phyloP scores from a whole-genome alignment of 352 stramenopile genomes.

The Pythium folliculosum region DNA sequence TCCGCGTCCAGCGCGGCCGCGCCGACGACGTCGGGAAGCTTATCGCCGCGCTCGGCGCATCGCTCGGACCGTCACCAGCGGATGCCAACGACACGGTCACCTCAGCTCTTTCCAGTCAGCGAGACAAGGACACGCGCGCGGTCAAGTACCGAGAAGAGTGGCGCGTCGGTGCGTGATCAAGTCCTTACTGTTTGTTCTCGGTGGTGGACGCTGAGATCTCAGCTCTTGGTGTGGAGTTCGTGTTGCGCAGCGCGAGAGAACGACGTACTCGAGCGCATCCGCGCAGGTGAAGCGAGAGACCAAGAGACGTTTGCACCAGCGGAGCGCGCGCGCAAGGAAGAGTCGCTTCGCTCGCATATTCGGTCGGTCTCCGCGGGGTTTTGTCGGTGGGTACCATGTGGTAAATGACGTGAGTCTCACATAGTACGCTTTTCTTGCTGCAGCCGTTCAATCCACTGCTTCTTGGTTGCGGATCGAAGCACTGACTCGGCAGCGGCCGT shows the following conservation, averaged over 20 bases:
- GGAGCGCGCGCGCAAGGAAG: background rate
- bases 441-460: conserved; percentile 33
- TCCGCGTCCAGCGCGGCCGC: conserved; percentile 37
- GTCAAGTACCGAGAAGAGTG: conserved; percentile 43
- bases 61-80: background rate
- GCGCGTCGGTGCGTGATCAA: conserved; percentile 31
- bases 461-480: conserved; percentile 23
- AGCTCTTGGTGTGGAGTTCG: background rate
- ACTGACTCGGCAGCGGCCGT: background rate
- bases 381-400: background rate
- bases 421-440: background rate
- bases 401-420: background rate
- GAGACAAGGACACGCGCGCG: conserved; percentile 16
- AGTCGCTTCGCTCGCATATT: conserved; percentile 10
- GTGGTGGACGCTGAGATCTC: background rate
- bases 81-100: background rate
- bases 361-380: background rate
- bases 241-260: conserved; percentile 31
- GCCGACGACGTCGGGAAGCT: conserved; percentile 36
- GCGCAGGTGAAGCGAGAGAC: conserved; percentile 4
- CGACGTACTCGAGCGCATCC: conserved; percentile 27
- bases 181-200: too few relatives aligned
- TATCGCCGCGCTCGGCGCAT: conserved; percentile 9
- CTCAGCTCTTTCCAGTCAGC: background rate
- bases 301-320: background rate